Evolutionary conservation across 1,284 basidiomycete species (phyloP).

Genomic region (Apiotrichum veenhuisii): DNA sequence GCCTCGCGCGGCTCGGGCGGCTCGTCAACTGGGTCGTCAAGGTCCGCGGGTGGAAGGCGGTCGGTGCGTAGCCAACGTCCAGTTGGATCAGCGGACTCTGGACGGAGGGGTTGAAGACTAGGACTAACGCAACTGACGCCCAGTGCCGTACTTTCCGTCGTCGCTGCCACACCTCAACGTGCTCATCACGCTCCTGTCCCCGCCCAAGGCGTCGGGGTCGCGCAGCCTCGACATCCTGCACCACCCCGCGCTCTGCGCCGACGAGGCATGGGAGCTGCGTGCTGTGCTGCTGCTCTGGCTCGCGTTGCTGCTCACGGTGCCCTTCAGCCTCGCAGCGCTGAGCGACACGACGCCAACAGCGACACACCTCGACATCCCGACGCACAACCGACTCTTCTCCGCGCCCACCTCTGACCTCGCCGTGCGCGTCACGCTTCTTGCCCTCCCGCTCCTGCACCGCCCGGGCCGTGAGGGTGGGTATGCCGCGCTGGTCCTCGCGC

Average conservation of each 20-base stretch:
- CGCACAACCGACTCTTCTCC: slow-evolving; percentile 65
- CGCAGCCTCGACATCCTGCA: slow-evolving; percentile 33
- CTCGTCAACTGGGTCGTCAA: slow-evolving; percentile 83
- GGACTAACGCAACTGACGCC: background rate
- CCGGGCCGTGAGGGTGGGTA: slow-evolving; percentile 47
- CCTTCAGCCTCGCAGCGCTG: slow-evolving; percentile 84
- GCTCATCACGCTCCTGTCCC: slow-evolving; percentile 64
- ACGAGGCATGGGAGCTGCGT: slow-evolving; percentile 69
- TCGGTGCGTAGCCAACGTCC: slow-evolving; percentile 60
- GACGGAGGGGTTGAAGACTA: no score
- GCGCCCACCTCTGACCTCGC: slow-evolving; percentile 61
- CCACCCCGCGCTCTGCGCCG: slow-evolving; percentile 31
- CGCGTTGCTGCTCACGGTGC: slow-evolving; percentile 87
- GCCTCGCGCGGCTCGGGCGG: slow-evolving; percentile 59
- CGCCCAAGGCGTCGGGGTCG: slow-evolving; percentile 30
- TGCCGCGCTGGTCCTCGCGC: slow-evolving; percentile 43
- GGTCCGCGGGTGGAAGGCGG: slow-evolving; percentile 85
- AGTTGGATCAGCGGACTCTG: background rate
- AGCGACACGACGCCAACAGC: slow-evolving; percentile 8
- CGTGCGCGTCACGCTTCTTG: slow-evolving; percentile 53
- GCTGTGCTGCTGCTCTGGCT: slow-evolving; percentile 89
- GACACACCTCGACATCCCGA: slow-evolving; percentile 58
- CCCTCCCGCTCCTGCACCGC: slow-evolving; percentile 38
- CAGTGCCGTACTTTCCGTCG: slow-evolving; percentile 88
- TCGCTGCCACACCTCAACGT: slow-evolving; percentile 75